Percentiles rank a stretch among this genome's conserved stretches.
phyloP scores from a whole-genome alignment of 1,139 yeast genomes.

The Debaryomyces nepalensis region DNA sequence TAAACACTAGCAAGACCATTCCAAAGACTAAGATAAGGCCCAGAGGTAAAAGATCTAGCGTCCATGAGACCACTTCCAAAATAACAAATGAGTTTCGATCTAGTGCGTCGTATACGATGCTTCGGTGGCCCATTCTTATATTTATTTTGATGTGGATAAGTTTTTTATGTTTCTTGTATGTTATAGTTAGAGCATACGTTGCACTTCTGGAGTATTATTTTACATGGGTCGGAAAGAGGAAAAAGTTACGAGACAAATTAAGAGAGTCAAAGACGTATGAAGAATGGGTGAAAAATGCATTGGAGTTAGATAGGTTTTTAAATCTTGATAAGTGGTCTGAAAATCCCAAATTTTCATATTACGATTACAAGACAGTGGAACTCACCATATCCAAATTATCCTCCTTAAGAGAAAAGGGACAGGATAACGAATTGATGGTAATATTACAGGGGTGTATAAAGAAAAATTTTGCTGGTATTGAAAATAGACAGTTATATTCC shows the following conservation, averaged over 20 bases:
- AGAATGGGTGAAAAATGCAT: slow-evolving; percentile 69
- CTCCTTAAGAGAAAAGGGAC: slow-evolving; percentile 34
- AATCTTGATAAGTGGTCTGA: slow-evolving; percentile 67
- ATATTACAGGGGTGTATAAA: slow-evolving; percentile 71
- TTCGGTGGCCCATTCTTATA: slow-evolving; percentile 69
- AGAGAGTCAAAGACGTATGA: slow-evolving; percentile 54
- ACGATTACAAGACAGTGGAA: slow-evolving; percentile 65
- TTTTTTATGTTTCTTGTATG: slow-evolving; percentile 54
- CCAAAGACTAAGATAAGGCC: slow-evolving; percentile 7
- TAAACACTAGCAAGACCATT: slow-evolving; percentile 29
- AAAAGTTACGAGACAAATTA: slow-evolving; percentile 51
- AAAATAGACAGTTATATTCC: slow-evolving; percentile 71
- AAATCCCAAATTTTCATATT: slow-evolving; percentile 66
- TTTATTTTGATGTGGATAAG: slow-evolving; percentile 58
- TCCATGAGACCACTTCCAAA: slow-evolving; percentile 23
- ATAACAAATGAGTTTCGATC: slow-evolving; percentile 50
- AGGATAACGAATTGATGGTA: slow-evolving; percentile 54
- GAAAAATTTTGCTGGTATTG: slow-evolving; percentile 79
- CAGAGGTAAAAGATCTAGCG: slow-evolving; percentile 6
- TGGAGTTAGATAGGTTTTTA: slow-evolving; percentile 57
- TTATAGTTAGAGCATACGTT: slow-evolving; percentile 61
- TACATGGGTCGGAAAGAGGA: slow-evolving; percentile 65
- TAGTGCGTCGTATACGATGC: slow-evolving; percentile 54
- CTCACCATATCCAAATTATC: slow-evolving; percentile 53
- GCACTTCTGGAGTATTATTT: slow-evolving; percentile 63